Percentiles rank a stretch among this genome's conserved stretches.
Conservation (phyloP, 768 basidiomycete genomes). For the Tylopilus sp. region DNA sequence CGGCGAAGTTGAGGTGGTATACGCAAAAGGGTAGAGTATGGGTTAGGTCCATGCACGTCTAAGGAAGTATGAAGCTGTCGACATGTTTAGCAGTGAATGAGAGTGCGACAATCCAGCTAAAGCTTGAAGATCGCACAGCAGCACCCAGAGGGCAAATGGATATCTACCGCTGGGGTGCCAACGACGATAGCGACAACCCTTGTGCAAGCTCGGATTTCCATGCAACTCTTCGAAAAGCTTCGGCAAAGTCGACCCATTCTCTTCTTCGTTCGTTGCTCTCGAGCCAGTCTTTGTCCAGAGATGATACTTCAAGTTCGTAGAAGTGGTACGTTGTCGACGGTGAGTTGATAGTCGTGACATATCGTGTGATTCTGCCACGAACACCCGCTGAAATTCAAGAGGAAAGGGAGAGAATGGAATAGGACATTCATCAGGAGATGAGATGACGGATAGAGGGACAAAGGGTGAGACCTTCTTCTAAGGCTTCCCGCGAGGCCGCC, state of each 20-base stretch:
- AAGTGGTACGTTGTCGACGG: slow-evolving; percentile 85
- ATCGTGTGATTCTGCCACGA: slow-evolving; percentile 82
- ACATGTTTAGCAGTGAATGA: slow-evolving; percentile 10
- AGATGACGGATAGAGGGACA: slow-evolving; percentile 70
- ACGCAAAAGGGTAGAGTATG: slow-evolving; percentile 29
- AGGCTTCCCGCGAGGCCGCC: slow-evolving; percentile 88
- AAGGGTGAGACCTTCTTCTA: slow-evolving; percentile 95
- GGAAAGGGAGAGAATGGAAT: slow-evolving; percentile 35
- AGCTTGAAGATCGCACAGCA: slow-evolving; percentile 12
- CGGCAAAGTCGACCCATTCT: slow-evolving; percentile 88
- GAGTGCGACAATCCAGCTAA: slow-evolving; percentile 9
- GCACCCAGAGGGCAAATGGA: slow-evolving; percentile 5
- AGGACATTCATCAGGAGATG: slow-evolving; percentile 63
- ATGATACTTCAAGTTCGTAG: slow-evolving; percentile 80
- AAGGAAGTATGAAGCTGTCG: slow-evolving; percentile 16
- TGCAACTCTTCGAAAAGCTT: slow-evolving; percentile 67
- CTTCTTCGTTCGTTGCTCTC: slow-evolving; percentile 75
- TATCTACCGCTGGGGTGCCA: slow-evolving; percentile 55
- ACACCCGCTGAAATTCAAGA: slow-evolving; percentile 65
- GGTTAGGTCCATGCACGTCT: slow-evolving; percentile 22
- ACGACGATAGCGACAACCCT: slow-evolving; percentile 66
- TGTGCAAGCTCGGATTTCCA: slow-evolving; percentile 87
- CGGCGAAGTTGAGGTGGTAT: slow-evolving; percentile 26
- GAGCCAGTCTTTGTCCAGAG: slow-evolving; percentile 76
- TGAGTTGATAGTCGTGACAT: slow-evolving; percentile 77